These are phyloP conservation scores for Clonostachys byssicola DNA, from an alignment of 2,329 filamentous ascomycete species.

Conservation along the genomic window DNA sequence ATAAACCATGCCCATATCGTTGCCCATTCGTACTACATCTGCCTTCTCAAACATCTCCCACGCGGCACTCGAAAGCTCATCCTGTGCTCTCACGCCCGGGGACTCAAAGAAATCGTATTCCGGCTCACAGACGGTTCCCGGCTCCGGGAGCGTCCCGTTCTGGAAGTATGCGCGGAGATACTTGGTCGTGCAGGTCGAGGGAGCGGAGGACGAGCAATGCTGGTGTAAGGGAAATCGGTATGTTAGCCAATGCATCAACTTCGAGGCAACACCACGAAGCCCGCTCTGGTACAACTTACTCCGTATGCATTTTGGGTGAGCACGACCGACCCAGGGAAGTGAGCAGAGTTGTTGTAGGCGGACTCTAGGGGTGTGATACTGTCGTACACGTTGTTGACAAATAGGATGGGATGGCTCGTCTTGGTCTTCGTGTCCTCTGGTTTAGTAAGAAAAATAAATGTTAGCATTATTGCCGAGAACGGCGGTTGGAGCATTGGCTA, in stretches of 20 bases:
- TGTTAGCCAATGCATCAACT: not conserved
- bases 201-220: slow-evolving; percentile 44
- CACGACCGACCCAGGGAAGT: slow-evolving; percentile 39
- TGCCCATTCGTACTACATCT: too few species aligned
- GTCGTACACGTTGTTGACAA: slow-evolving; percentile 37
- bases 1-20: too few species aligned
- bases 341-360: slow-evolving; percentile 35
- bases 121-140: slow-evolving; percentile 38
- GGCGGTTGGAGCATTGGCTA: too few species aligned
- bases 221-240: slow-evolving; percentile 10
- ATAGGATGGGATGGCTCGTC: slow-evolving; percentile 39
- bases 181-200: slow-evolving; percentile 36
- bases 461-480: not conserved
- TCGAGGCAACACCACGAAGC: not conserved
- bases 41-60: not conserved
- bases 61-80: not conserved
- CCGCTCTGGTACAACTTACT: slow-evolving; percentile 24
- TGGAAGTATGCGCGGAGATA: slow-evolving; percentile 39
- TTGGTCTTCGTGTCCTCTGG: slow-evolving; percentile 20
- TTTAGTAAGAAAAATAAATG: not conserved
- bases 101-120: slow-evolving; percentile 37
- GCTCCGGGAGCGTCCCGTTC: slow-evolving; percentile 35
- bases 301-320: slow-evolving; percentile 46
- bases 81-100: slow-evolving; percentile 2
- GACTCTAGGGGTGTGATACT: slow-evolving; percentile 42